Evolutionary conservation across 2,329 filamentous ascomycete species (phyloP), one percentile per base, ranked within the genome.

Genomic region (Fusarium sacchari): DNA sequence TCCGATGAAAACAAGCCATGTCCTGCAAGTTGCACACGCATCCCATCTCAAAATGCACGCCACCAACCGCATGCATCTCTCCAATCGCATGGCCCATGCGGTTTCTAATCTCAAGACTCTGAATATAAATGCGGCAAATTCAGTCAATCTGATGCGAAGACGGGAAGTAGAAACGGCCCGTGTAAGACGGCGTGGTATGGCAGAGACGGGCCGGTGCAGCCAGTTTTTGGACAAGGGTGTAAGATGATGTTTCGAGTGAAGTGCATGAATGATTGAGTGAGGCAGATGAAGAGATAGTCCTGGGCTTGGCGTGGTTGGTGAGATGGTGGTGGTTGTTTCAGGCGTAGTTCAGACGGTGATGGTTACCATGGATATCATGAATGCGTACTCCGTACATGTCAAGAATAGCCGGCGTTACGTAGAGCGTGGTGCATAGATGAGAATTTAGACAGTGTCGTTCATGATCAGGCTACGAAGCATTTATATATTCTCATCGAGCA

Each of bases 51-150:
- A 59, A n/a, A 36, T 40, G 55, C 60, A 62, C 60, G 63, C 64
- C 52, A 57, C 62, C 64, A 67, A 56, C 67, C 44, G 55, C 61
- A 37, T 71, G 36, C 57, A 40, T 42, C 24, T 55, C 44, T 61
- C 67, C 68, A 77, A 74, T 69, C 66, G 42, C 52, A 59, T 73
- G 73, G 68, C 60, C 69, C 57, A 77, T 77, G 75, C 75, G 66
- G 57, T 55, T 68, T 71, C 67, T 57, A 47, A 37, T 50, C 46
- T 18, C 24, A 44, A 34, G 30, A 57, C 22, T 4, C 13, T 26
- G 10, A 10, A 39, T 34, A 57, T 8, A 9, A 9, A n/a, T 30
- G 44, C 50, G 57, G 69, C 6, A 64, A 52, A 49, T 40, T 28
- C 37, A 44, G 22, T 66, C n/a, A 44, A 57, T 40, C 9, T 44